Evolutionary conservation across 495 filamentous ascomycete species (phyloP).

Genomic region (Neurospora sp.): DNA sequence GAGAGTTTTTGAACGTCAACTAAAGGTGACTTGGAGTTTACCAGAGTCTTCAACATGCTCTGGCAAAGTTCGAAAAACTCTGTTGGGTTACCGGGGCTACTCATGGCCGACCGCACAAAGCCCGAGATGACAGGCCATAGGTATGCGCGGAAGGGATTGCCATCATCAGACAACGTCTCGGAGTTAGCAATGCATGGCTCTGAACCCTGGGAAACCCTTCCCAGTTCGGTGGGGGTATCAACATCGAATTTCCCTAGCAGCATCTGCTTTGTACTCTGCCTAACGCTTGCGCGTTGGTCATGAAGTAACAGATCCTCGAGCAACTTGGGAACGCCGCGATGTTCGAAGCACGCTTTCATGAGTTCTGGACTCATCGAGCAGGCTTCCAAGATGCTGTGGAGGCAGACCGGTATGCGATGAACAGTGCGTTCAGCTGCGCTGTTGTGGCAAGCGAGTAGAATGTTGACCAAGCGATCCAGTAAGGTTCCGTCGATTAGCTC

Average conservation of each 20-base stretch:
- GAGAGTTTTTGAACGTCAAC: conserved; percentile 33
- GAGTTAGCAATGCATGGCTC: not conserved
- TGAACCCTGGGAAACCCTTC: not conserved
- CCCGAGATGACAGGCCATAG: conserved; percentile 39
- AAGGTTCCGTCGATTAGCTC: conserved; percentile 21
- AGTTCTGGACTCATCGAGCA: conserved; percentile 48
- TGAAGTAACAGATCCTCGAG: conserved; percentile 31
- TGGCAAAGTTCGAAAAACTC: conserved; percentile 37
- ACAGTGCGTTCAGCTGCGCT: not conserved
- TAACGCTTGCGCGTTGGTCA: conserved; percentile 29
- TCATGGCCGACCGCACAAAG: conserved; percentile 30
- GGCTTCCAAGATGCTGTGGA: conserved; percentile 54
- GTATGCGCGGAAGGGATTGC: conserved; percentile 22
- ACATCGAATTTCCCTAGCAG: conserved; percentile 19
- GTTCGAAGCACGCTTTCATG: conserved; percentile 46
- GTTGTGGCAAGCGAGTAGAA: conserved; percentile 13
- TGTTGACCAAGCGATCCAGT: conserved; percentile 26
- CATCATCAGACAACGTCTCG: not conserved
- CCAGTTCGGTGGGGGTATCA: not conserved
- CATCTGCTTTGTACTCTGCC: conserved; percentile 29
- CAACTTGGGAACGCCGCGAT: conserved; percentile 19
- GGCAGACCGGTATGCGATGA: conserved; percentile 32
- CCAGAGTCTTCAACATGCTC: conserved; percentile 44
- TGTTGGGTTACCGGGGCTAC: conserved; percentile 25
- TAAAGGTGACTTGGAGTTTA: conserved; percentile 36